These are phyloP conservation scores for Lasiosphaeris hirsuta DNA, from an alignment of 495 filamentous ascomycete genomes.

Conservation along the genomic window DNA sequence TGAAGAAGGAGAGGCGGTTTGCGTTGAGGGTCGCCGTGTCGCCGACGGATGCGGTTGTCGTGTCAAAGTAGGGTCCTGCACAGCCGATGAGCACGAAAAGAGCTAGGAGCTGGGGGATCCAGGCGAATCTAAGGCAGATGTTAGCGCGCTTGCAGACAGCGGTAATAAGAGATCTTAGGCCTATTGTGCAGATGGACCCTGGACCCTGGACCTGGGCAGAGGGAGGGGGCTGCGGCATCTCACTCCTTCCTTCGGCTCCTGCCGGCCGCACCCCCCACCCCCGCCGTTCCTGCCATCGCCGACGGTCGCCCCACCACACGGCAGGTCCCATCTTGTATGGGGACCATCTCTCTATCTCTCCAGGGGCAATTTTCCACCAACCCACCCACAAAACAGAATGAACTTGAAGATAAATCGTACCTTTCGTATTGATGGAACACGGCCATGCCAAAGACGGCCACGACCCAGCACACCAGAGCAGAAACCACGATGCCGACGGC, in stretches of 20 bases:
- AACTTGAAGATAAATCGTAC: conserved; percentile 31
- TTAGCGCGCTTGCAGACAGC: neutral
- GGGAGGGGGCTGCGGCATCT: no score
- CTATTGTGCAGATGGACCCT: no score
- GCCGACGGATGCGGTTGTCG: conserved; percentile 35
- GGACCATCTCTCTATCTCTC: no score
- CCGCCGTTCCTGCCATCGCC: no score
- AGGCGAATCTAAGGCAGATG: conserved; percentile 52
- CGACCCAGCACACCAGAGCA: conserved; percentile 61
- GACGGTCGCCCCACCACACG: no score
- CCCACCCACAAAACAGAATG: neutral
- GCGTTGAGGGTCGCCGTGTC: conserved; percentile 18
- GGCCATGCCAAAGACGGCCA: conserved; percentile 71
- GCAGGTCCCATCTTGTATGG: no score
- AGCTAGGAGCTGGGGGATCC: conserved; percentile 63
- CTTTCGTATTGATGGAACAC: conserved; percentile 70
- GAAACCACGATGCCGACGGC: conserved; percentile 71
- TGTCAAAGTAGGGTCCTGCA: conserved; percentile 62
- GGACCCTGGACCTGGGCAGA: no score
- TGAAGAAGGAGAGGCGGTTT: conserved; percentile 27
- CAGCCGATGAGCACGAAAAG: conserved; percentile 66
- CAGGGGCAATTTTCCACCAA: no score
- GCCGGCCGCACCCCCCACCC: no score
- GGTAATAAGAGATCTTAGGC: conserved; percentile 11
- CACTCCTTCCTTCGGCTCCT: no score